Evolutionary conservation across 768 basidiomycete genomes (phyloP), one percentile per base, ranked within the genome.

Genomic region (Leccinum variicolor): DNA sequence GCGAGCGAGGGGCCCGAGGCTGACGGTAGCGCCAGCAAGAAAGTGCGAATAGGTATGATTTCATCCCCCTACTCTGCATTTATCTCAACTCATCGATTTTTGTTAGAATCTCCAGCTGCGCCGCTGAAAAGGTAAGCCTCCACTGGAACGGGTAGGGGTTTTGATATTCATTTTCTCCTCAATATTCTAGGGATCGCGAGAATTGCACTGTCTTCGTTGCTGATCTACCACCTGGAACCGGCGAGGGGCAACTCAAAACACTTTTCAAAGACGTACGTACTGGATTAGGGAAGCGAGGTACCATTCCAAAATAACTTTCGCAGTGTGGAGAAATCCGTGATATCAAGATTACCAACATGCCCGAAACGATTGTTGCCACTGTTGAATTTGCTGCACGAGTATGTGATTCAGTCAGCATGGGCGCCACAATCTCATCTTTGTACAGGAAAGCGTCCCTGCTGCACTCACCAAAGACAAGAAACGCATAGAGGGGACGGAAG

Each of bases 401-500:
- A 59, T 34, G 52, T 52, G 47, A 51, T 23, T 15, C 29, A 8
- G 17, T 3, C 31, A 10, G 6, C 48, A 4, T 19, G 26, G 33
- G 31, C 19, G 52, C 36, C n/a, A 19, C 6, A 9, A 33, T 8
- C 47, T 61, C 15, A 55, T 46, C 41, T 33, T 51, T 48, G 45
- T 50, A 23, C 62, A 93, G 87, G 92, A 92, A 15, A 83, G 82
- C 57, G 81, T 98, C 2, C 92, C 93, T 9, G 84, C 84, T 0
- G 97, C 92, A 2, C 77, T 96, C 39, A 96, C 94, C 0, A 95
- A 93, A 69, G 96, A 99, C 75, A 97, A 96, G 75, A 97, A 96
- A 70, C 84, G 86, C 50, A 65, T 98, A 34, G 79, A 81, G 48
- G 87, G 80, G 0, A 76, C 84, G 49, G 94, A 97, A 69, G 78